Conservation (phyloP, 1,284 basidiomycete genomes). For the Rhodotorula sp. region DNA sequence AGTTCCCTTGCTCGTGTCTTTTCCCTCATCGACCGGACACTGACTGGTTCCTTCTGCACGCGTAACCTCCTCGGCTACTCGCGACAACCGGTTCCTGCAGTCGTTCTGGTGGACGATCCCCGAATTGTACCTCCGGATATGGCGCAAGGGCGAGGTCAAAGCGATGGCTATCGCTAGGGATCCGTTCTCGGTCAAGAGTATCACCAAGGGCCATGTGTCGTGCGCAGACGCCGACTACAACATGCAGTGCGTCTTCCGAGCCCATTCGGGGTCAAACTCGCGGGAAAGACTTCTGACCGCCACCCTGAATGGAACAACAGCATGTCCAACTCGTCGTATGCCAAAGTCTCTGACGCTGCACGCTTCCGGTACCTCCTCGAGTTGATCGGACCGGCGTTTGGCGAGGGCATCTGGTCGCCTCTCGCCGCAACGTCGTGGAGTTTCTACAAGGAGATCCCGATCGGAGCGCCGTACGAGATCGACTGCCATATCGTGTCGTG, state of each 20-base stretch:
- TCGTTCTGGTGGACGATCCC: conserved; percentile 22
- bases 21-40: not conserved
- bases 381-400: conserved; percentile 30
- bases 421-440: conserved; percentile 29
- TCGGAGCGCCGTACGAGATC: conserved; percentile 30
- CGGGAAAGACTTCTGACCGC: not conserved
- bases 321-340: conserved; percentile 39
- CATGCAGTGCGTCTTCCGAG: conserved; percentile 22
- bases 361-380: conserved; percentile 36
- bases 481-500: conserved; percentile 24
- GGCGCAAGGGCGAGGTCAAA: conserved; percentile 20
- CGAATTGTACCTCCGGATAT: conserved; percentile 15
- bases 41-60: not conserved
- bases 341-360: conserved; percentile 22
- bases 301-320: not conserved
- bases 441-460: conserved; percentile 35
- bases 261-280: no score
- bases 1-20: not conserved
- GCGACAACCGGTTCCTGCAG: not conserved
- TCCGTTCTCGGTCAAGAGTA: conserved; percentile 22
- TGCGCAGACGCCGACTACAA: conserved; percentile 33
- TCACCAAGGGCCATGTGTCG: conserved; percentile 21
- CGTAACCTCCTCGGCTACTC: no score
- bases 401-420: conserved; percentile 23
- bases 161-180: conserved; percentile 28